Percentiles rank a stretch among this genome's conserved stretches.
Evolutionary conservation across 352 stramenopile species (phyloP).

Genomic region (Globisporangium camurandrum): DNA sequence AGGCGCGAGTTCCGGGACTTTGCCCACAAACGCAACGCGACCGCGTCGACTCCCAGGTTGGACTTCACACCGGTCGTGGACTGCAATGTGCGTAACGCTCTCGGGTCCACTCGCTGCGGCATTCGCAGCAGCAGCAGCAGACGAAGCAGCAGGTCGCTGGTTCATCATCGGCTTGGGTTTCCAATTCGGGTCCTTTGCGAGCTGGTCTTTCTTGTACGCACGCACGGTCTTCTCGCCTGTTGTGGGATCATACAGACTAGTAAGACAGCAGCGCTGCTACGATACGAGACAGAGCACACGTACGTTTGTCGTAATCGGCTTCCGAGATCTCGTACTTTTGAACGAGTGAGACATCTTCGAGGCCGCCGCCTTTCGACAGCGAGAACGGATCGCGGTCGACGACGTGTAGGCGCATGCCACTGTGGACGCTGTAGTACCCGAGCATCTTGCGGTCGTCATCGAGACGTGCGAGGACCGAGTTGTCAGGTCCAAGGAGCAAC

Average conservation of each 20-base stretch:
- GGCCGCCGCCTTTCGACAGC: slow-evolving; percentile 88
- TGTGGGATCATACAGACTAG: background rate
- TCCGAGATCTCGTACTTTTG: slow-evolving; percentile 98
- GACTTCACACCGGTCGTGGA: slow-evolving; percentile 96
- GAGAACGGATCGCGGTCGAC: slow-evolving; percentile 97
- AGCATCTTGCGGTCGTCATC: slow-evolving; percentile 82
- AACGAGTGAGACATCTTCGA: slow-evolving; percentile 95
- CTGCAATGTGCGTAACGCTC: slow-evolving; percentile 73
- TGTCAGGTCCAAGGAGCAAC: slow-evolving; percentile 47
- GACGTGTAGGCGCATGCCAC: slow-evolving; percentile 93
- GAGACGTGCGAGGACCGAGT: slow-evolving; percentile 33
- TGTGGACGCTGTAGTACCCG: slow-evolving; percentile 88
- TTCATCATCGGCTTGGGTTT: slow-evolving; percentile 85
- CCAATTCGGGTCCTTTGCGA: slow-evolving; percentile 94
- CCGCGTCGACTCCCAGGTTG: slow-evolving; percentile 92
- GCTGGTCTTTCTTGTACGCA: slow-evolving; percentile 94
- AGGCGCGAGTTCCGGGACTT: slow-evolving; percentile 83
- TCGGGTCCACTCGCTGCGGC: slow-evolving; percentile 40
- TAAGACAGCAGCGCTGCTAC: background rate
- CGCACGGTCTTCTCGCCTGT: slow-evolving; percentile 95
- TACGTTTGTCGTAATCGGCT: slow-evolving; percentile 97
- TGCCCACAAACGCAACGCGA: slow-evolving; percentile 88
- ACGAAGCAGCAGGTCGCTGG: slow-evolving; percentile 7
- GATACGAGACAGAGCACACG: slow-evolving; percentile 7
- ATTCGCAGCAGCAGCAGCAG: slow-evolving; percentile 20